phyloP scores from a whole-genome alignment of 2,329 filamentous ascomycete species.

The Aspergillus unguis region DNA sequence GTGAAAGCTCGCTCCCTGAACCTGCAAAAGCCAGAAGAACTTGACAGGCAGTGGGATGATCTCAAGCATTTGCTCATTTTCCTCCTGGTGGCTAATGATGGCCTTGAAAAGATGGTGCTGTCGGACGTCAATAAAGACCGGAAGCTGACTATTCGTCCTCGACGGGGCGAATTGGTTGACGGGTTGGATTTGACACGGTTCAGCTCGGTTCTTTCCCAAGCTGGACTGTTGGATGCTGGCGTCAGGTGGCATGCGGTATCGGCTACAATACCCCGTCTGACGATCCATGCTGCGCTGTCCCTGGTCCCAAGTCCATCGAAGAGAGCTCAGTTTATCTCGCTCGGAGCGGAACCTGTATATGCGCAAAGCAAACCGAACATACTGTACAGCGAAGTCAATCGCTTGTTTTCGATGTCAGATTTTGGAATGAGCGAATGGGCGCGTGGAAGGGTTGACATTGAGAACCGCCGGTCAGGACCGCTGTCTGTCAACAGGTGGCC shows the following conservation, averaged over 20 bases:
- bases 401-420: slow-evolving; percentile 68
- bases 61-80: slow-evolving; percentile 59
- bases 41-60: slow-evolving; percentile 63
- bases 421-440: slow-evolving; percentile 63
- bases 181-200: slow-evolving; percentile 32
- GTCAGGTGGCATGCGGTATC: slow-evolving; percentile 67
- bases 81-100: slow-evolving; percentile 68
- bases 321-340: slow-evolving; percentile 73
- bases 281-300: slow-evolving; percentile 69
- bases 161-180: neutral
- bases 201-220: slow-evolving; percentile 61
- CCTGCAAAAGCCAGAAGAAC: slow-evolving; percentile 50
- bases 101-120: slow-evolving; percentile 55
- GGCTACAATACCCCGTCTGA: slow-evolving; percentile 60
- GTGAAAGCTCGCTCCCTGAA: slow-evolving; percentile 70
- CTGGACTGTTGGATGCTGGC: slow-evolving; percentile 57
- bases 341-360: slow-evolving; percentile 67
- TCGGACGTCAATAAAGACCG: slow-evolving; percentile 49
- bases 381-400: slow-evolving; percentile 76
- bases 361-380: slow-evolving; percentile 58
- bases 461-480: slow-evolving; percentile 44
- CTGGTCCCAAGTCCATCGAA: slow-evolving; percentile 67
- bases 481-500: slow-evolving; percentile 73
- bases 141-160: slow-evolving; percentile 33
- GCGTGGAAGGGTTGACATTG: slow-evolving; percentile 25